Evolutionary conservation across 331 rosid species (phyloP).

Genomic region (Telfairia occidentalis): DNA sequence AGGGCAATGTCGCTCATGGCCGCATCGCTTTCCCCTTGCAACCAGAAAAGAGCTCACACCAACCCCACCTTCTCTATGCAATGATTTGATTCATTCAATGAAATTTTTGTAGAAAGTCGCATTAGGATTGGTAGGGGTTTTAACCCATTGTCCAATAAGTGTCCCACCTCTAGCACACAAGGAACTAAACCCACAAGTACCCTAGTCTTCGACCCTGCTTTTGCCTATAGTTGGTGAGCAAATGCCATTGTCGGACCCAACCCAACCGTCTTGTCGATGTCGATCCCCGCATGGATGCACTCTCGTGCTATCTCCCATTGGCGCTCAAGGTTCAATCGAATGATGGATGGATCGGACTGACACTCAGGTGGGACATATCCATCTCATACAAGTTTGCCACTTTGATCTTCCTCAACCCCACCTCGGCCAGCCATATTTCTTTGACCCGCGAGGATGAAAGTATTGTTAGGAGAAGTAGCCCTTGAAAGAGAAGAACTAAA

Average conservation of each 20-base stretch:
- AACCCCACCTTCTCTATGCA: background rate
- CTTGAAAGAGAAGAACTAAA: background rate
- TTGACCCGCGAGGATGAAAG: background rate
- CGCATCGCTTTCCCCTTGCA: background rate
- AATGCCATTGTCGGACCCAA: background rate
- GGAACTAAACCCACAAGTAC: slow-evolving; percentile 3
- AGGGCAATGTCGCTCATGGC: background rate
- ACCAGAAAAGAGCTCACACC: slow-evolving; percentile 1
- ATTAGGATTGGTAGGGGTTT: background rate
- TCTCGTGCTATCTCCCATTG: background rate
- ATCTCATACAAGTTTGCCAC: background rate
- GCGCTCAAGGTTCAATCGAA: background rate
- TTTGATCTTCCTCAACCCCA: background rate
- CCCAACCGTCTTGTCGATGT: background rate
- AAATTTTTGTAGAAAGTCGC: background rate
- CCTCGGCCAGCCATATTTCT: slow-evolving; percentile 8
- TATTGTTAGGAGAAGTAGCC: background rate
- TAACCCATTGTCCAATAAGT: background rate
- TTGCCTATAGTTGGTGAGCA: background rate
- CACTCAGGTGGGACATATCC: background rate
- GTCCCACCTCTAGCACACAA: background rate
- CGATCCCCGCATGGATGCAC: background rate
- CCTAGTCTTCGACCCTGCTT: background rate
- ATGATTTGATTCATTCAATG: background rate
- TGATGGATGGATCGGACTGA: background rate